A percentile compares a stretch with the other conserved stretches of the same genome.
Conservation (phyloP, 2,329 filamentous ascomycete species). For the Trichoderma pleuroti region DNA sequence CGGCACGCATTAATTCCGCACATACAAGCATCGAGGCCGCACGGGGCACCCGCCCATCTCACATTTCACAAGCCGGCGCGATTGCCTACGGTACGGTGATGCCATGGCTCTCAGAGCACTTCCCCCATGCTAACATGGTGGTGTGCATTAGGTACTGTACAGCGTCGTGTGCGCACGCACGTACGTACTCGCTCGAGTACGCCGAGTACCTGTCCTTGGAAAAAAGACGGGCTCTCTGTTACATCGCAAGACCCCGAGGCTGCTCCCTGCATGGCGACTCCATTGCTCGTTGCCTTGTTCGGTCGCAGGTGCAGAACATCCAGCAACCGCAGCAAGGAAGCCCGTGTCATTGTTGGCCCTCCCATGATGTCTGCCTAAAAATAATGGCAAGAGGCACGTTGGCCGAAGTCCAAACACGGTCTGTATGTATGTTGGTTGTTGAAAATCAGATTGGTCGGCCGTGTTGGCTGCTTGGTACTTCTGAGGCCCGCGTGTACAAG, state of each 20-base stretch:
- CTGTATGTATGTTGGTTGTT: background rate
- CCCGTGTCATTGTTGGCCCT: background rate
- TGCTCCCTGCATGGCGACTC: background rate
- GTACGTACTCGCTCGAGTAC: background rate
- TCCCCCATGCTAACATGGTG: background rate
- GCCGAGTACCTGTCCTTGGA: background rate
- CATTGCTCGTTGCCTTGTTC: background rate
- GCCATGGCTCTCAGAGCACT: background rate
- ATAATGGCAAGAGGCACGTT: conserved; percentile 5
- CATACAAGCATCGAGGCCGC: background rate
- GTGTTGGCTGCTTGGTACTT: conserved; percentile 11
- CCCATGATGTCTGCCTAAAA: conserved; percentile 12
- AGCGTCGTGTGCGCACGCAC: background rate
- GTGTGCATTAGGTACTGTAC: background rate
- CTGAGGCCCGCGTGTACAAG: background rate
- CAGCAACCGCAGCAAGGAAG: background rate
- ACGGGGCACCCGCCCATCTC: background rate
- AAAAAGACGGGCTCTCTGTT: background rate
- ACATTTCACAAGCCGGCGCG: background rate
- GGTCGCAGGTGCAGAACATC: background rate
- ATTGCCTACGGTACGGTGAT: background rate
- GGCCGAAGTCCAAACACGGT: background rate
- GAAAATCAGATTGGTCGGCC: background rate
- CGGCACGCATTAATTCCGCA: conserved; percentile 4
- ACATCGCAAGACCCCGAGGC: background rate